Evolutionary conservation across 768 basidiomycete genomes (phyloP), one percentile per base, ranked within the genome.

Genomic region (Mrakia hoshinonis): DNA sequence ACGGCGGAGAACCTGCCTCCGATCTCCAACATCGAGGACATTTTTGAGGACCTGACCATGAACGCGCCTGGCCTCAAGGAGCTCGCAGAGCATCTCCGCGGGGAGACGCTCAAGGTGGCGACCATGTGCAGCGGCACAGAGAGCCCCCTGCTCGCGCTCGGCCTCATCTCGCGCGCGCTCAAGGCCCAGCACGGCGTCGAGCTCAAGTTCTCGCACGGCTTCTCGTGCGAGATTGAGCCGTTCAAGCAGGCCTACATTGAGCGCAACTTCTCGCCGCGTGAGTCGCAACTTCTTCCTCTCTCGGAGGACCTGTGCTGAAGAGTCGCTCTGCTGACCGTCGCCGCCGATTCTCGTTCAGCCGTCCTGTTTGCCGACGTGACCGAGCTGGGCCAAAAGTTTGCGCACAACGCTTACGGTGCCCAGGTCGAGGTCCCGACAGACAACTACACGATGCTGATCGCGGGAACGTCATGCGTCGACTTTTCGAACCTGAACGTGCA

Each of bases 231-330:
- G 81, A 95, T 96, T 69, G 93, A 93, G 77, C 92, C 93, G 4
- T 95, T 92, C 84, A 94, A 96, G 80, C 93, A 94, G 78, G 94
- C 93, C 0, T 96, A 97, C 77, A 97, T 97, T 74, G 94, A 97
- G 77, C 85, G 94, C 39, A 97, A 97, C 79, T 97, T 97, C 78
- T 85, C 88, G 49, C 94, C 94, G 29, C 92, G 71, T 72, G 66
- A 67, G 71, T 67, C 29, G n/a, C n/a, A n/a, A n/a, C n/a, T n/a
- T 38, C 29, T 38, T 12, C 13, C 22, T n/a, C 36, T 9, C 18
- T 13, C 54, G 31, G n/a, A n/a, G n/a, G n/a, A n/a, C 22, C 24
- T 26, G 13, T 20, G 31, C 9, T 11, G 24, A 24, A 24, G 20
- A 46, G 26, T 29, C 15, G 15, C n/a, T 39, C 10, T 34, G 18